A percentile compares a stretch with the other conserved stretches of the same genome.
These are phyloP conservation scores for Physaria fendleri DNA, from an alignment of 345 rosid species.

Conservation along the genomic window DNA sequence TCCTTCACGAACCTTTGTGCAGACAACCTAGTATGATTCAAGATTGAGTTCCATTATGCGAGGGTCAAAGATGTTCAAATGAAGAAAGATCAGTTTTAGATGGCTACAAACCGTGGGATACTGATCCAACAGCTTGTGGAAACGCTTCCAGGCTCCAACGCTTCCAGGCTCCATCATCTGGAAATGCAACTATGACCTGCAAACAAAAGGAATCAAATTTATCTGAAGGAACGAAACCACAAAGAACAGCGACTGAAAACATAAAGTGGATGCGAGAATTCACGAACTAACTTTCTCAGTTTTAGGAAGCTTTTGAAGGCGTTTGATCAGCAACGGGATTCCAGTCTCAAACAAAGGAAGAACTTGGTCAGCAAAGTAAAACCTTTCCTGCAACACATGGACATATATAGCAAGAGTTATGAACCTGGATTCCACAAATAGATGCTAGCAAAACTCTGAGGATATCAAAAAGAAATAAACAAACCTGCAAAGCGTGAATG, in stretches of 20 bases:
- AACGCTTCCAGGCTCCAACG: no score
- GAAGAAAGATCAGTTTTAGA: neutral
- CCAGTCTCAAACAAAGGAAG: conserved; percentile 98
- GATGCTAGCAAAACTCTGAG: neutral
- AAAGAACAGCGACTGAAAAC: neutral
- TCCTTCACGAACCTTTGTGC: conserved; percentile 94
- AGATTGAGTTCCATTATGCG: neutral
- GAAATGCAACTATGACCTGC: conserved; percentile 88
- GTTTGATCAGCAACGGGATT: conserved; percentile 78
- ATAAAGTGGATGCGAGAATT: neutral
- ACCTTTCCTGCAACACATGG: conserved; percentile 64
- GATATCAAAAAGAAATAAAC: neutral
- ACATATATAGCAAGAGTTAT: neutral
- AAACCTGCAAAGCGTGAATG: conserved; percentile 94
- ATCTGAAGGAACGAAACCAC: neutral
- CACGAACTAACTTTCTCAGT: conserved; percentile 53
- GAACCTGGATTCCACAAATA: neutral
- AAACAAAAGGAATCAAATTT: neutral
- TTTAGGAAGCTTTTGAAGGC: conserved; percentile 72
- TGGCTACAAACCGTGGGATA: conserved; percentile 61
- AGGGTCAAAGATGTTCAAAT: neutral
- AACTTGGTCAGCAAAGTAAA: conserved; percentile 92
- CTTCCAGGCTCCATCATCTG: conserved; percentile 99
- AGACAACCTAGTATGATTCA: conserved; percentile 61
- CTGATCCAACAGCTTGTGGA: conserved; percentile 82